phyloP scores from a whole-genome alignment of 371 early-diverging fungal genomes.

The Rhizomucor miehei region DNA sequence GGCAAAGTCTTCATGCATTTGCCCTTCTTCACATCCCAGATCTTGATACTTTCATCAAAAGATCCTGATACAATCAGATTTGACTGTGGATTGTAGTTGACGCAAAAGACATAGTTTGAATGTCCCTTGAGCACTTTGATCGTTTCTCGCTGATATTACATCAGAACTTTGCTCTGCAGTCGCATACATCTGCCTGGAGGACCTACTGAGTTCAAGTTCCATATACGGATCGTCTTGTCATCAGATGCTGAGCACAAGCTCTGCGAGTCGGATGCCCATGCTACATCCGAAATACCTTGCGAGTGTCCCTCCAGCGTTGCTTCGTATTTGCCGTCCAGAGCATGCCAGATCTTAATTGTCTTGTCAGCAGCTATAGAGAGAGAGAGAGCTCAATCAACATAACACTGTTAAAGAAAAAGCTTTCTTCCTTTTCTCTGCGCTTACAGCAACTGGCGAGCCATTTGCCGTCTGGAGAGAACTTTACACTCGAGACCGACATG shows the following conservation, averaged over 20 bases:
- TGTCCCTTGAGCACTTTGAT: conserved; percentile 87
- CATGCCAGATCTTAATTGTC: conserved; percentile 93
- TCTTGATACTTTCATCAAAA: conserved; percentile 92
- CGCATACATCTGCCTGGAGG: too few species aligned
- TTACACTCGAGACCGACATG: conserved; percentile 93
- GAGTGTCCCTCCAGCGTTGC: conserved; percentile 89
- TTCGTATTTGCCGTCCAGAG: conserved; percentile 80
- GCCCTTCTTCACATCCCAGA: conserved; percentile 95
- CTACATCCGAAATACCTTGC: conserved; percentile 94
- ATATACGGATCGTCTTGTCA: conserved; percentile 92
- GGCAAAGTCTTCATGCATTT: conserved; percentile 88
- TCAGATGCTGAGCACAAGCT: conserved; percentile 91
- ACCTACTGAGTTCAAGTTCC: conserved; percentile 75
- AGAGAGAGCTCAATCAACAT: conserved; percentile 1
- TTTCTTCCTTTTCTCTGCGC: conserved; percentile 10
- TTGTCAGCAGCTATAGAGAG: conserved; percentile 74
- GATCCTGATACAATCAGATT: conserved; percentile 96
- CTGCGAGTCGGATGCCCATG: conserved; percentile 92
- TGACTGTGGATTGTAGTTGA: conserved; percentile 93
- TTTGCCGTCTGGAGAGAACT: conserved; percentile 96
- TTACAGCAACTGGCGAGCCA: conserved; percentile 93
- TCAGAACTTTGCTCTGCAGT: too few species aligned
- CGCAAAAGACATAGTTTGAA: conserved; percentile 95
- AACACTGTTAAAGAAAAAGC: background rate
- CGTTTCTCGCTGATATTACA: conserved; percentile 55